These are phyloP conservation scores for Fragilariopsis cylindrus DNA, from an alignment of 108 stramenopile genomes.

Conservation along the genomic window DNA sequence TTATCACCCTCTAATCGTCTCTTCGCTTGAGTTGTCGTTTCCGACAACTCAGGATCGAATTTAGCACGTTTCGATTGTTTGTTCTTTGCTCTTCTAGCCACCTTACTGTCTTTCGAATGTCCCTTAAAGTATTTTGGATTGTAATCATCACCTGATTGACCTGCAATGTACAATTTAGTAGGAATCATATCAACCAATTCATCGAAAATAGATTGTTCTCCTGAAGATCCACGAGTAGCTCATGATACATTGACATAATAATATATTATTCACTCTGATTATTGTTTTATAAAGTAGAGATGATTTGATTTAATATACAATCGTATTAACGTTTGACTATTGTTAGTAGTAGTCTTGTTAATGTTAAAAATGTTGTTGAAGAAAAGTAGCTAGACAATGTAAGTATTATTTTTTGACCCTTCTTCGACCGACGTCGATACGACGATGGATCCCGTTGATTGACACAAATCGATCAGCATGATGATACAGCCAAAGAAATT, in stretches of 20 bases:
- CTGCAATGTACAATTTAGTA: conserved; percentile 75
- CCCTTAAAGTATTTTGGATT: conserved; percentile 75
- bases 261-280: too few species aligned
- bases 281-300: too few species aligned
- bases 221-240: conserved; percentile 60
- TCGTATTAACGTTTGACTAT: too few species aligned
- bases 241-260: neutral
- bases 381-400: too few species aligned
- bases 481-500: too few species aligned
- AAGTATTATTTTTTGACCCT: too few species aligned
- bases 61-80: conserved; percentile 78
- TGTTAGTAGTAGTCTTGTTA: too few species aligned
- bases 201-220: conserved; percentile 84
- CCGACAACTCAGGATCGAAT: conserved; percentile 66
- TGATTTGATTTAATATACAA: too few species aligned
- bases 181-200: conserved; percentile 84
- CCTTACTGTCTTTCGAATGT: conserved; percentile 74
- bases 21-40: conserved; percentile 74
- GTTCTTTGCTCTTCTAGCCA: conserved; percentile 57
- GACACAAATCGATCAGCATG: too few species aligned
- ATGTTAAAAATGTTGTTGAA: too few species aligned
- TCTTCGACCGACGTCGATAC: too few species aligned
- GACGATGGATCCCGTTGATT: too few species aligned
- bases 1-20: conserved; percentile 42
- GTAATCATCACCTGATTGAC: conserved; percentile 56